Evolutionary conservation across 306 rosid genomes (phyloP), one percentile per base, ranked within the genome.

Genomic region (Inga laurina): DNA sequence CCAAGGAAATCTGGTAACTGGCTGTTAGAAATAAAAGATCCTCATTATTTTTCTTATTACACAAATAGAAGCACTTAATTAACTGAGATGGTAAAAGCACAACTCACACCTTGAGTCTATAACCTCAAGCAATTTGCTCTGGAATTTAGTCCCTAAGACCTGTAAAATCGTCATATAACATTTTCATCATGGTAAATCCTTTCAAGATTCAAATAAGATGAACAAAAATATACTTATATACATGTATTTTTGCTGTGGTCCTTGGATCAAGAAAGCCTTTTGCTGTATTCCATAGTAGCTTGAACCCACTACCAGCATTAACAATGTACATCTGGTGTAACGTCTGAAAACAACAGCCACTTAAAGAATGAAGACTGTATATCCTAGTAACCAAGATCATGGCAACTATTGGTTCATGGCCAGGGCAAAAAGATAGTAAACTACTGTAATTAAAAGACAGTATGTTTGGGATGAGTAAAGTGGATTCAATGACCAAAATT

Each of bases 1-100:
- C 99, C 99, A 19, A 96, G 92, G 82, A 94, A 96, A 85, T 89
- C 92, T 2, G 99, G 99, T 83, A 96, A 97, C 82, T 96, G 97
- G 84, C 99, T 96, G 97, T 83, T 82, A 56, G 41, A 80, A 39
- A 51, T 75, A 76, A 86, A 67, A 21, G 65, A 73, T 41, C 34
- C 52, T 51, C 57, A 87, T 75, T 67, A 49, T 8, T 54, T 32
- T 51, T 54, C 48, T 81, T 64, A 24, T 56, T 64, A 62, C 61
- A 79, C 62, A 87, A 78, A 81, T 35, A 22, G 76, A 76, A 67
- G 67, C 80, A 79, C 73, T 49, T 76, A 59, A 30, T 59, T 84
- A 84, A 74, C 78, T 75, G 62, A 52, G 77, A 76, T 13, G 62
- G 64, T 10, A 61, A 81, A 83, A 84, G 76, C 22, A 75, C 49